These are phyloP conservation scores for Rhizopogon roseolus DNA, from an alignment of 768 basidiomycete species.

Conservation along the genomic window DNA sequence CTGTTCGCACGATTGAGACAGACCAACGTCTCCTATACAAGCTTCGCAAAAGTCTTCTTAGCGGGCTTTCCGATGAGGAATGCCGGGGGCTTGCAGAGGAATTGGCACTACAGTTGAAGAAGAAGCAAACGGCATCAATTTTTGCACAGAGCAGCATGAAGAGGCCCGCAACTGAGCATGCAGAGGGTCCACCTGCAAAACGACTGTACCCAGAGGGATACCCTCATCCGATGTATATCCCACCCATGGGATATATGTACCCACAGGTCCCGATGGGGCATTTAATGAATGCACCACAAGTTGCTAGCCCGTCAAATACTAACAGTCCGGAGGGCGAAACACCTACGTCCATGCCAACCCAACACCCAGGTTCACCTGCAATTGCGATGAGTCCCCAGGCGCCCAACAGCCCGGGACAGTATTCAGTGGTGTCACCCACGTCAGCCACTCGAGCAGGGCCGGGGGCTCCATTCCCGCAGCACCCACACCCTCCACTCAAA, in stretches of 20 bases:
- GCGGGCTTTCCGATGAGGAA: conserved; percentile 52
- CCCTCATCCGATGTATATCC: conserved; percentile 24
- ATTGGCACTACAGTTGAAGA: conserved; percentile 39
- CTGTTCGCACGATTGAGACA: conserved; percentile 53
- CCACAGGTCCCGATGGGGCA: conserved; percentile 21
- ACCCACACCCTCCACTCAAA: conserved; percentile 61
- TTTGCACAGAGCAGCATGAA: conserved; percentile 16
- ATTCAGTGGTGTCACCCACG: conserved; percentile 8
- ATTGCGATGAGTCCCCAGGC: conserved; percentile 15
- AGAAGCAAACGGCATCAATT: conserved; percentile 9
- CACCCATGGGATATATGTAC: conserved; percentile 23
- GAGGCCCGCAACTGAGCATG: conserved; percentile 17
- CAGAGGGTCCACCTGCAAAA: conserved; percentile 23
- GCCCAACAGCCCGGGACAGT: conserved; percentile 14
- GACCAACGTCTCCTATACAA: conserved; percentile 64
- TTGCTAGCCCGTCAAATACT: conserved; percentile 7
- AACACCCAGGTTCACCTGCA: conserved; percentile 11
- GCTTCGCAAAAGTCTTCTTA: conserved; percentile 51
- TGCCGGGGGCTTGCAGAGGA: conserved; percentile 56
- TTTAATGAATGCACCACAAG: conserved; percentile 12
- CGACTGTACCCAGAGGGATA: conserved; percentile 24
- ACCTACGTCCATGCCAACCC: conserved; percentile 8
- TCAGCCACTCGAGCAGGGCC: conserved; percentile 13
- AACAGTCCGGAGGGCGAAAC: conserved; percentile 14
- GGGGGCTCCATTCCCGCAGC: conserved; percentile 37